Base-by-base conservation (phyloP, 352 stramenopile species). In the Pythium phragmitis region DNA sequence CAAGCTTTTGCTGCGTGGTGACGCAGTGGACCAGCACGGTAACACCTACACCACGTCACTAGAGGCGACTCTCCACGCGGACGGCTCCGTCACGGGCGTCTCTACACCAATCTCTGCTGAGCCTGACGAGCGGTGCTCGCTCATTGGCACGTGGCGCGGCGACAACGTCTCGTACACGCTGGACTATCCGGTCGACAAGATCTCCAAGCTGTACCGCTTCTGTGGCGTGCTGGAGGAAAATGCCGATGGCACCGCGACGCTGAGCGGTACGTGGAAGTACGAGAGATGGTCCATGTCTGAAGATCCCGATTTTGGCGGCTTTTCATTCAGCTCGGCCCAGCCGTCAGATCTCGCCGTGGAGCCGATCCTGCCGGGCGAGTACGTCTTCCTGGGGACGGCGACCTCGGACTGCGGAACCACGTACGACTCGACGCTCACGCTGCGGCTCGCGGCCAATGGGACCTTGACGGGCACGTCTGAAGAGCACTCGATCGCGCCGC, bases 231-330 rank as follows among this genome's bases (percentile, higher is more conserved):
- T 67, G 8, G 17, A 7, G 39, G 23, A 11, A 1, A 19, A 45
- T 7, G 19, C 14, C 2, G 33, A 60, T n/a, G 60, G 45, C 13
- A 7, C 3, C 2, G 34, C 60, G 23, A 52, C 57, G 12, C n/a
- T 57, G 12, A 58, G 47, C 13, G 58, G 58, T 14, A 48, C 26
- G 30, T 60, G 60, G 60, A 55, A 67, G 51, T 30, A 54, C 7
- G 60, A 60, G 30, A 60, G 47, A 28, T 49, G 30, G 33, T 33
- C 39, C 23, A 28, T 9, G 7, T 37, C 23, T 11, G 49, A 63
- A 7, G 21, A n/a, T 13, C 30, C 54, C 7, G 17, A 56, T 6
- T 53, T 37, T 16, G 45, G 57, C 17, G 21, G 36, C 4, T 63
- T 63, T 41, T 8, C 42, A 16, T 60, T 60, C 36, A 42, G n/a